Evolutionary conservation across 2,329 filamentous ascomycete genomes (phyloP).

Genomic region (Aureobasidium namibiae): DNA sequence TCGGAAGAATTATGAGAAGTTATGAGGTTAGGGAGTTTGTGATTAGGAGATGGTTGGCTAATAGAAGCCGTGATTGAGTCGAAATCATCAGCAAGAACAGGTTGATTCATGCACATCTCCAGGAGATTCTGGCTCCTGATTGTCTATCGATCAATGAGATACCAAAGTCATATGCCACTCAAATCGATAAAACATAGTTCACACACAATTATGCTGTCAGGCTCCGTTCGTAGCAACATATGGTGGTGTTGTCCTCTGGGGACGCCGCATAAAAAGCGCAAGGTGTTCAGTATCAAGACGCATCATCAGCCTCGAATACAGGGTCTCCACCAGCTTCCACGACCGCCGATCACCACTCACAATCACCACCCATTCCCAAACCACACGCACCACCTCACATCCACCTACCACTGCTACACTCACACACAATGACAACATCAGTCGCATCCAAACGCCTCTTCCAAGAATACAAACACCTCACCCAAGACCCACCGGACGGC

Average conservation of each 20-base stretch:
- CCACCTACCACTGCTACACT: too few relatives aligned
- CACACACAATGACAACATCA: constrained; percentile 24
- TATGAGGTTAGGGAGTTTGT: constrained; percentile 77
- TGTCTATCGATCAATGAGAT: too few relatives aligned
- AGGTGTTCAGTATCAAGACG: neutral
- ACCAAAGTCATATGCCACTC: too few relatives aligned
- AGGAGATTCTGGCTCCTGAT: too few relatives aligned
- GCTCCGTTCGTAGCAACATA: too few relatives aligned
- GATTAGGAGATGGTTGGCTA: constrained; percentile 75
- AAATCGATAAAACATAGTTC: too few relatives aligned
- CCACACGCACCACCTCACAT: neutral
- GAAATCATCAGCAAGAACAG: too few relatives aligned
- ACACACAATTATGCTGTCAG: too few relatives aligned
- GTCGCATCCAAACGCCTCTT: constrained; percentile 71
- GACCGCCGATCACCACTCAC: neutral
- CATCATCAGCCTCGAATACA: neutral
- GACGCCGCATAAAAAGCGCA: neutral
- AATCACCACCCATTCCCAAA: too few relatives aligned
- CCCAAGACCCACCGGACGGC: constrained; percentile 91
- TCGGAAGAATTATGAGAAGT: constrained; percentile 54
- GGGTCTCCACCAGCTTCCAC: neutral
- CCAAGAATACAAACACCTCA: constrained; percentile 90
- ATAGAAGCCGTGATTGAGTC: constrained; percentile 60
- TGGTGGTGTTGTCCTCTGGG: too few relatives aligned
- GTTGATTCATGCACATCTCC: too few relatives aligned